phyloP scores from a whole-genome alignment of 805 yeast genomes.

The Suhomyces kilbournensis region DNA sequence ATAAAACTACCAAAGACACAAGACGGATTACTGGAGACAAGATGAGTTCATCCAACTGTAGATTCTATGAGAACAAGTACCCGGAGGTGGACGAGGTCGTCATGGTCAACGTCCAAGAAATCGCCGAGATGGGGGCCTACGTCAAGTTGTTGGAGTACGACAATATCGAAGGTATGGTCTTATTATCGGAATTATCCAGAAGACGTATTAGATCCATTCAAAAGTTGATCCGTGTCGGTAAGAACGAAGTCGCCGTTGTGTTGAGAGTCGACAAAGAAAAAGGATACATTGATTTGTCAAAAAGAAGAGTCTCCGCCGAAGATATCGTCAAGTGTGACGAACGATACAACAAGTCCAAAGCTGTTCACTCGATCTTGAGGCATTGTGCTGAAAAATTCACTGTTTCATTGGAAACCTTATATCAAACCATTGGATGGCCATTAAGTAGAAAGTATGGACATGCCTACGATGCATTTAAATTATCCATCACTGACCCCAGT shows the following conservation, averaged over 20 bases:
- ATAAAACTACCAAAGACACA: not conserved
- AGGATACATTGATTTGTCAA: conserved; percentile 95
- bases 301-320: conserved; percentile 97
- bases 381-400: conserved; percentile 97
- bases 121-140: conserved; percentile 99
- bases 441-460: conserved; percentile 93
- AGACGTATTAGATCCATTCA: conserved; percentile 98
- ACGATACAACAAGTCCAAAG: conserved; percentile 92
- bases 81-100: conserved; percentile 99
- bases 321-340: conserved; percentile 97
- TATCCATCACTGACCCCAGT: conserved; percentile 86
- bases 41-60: conserved; percentile 87
- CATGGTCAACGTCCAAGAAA: conserved; percentile 97
- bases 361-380: conserved; percentile 96
- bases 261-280: conserved; percentile 97
- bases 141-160: conserved; percentile 94
- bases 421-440: conserved; percentile 95
- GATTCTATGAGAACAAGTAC: conserved; percentile 96
- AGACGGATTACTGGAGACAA: conserved; percentile 6
- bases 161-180: conserved; percentile 98
- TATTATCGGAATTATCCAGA: conserved; percentile 92
- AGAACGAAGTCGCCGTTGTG: conserved; percentile 97
- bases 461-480: conserved; percentile 95
- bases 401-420: conserved; percentile 79
- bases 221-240: conserved; percentile 95